phyloP scores from a whole-genome alignment of 1,284 basidiomycete species.

The Calocybe gambosa region DNA sequence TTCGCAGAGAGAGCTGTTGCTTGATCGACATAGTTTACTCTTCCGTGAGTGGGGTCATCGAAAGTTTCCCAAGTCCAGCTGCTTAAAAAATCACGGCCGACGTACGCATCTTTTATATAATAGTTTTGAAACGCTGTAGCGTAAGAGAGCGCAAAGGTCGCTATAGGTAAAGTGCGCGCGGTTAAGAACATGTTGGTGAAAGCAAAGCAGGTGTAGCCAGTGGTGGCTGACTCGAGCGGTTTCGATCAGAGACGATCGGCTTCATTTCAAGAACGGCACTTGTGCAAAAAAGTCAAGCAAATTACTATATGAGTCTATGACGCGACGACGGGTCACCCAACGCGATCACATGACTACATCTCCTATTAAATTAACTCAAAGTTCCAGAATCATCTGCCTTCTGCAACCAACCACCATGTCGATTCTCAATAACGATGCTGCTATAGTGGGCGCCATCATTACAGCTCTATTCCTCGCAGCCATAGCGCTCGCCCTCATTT shows the following conservation, averaged over 20 bases:
- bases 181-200: not conserved
- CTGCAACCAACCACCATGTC: not conserved
- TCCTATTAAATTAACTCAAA: too few species aligned
- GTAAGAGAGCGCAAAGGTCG: slow-evolving; percentile 5
- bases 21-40: slow-evolving; percentile 46
- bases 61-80: slow-evolving; percentile 40
- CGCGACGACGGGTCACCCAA: too few species aligned
- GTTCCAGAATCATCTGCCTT: too few species aligned
- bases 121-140: slow-evolving; percentile 13
- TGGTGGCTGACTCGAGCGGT: slow-evolving; percentile 1
- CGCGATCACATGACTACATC: too few species aligned
- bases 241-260: not conserved
- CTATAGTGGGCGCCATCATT: slow-evolving; percentile 20
- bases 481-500: slow-evolving; percentile 13
- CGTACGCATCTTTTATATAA: slow-evolving; percentile 27
- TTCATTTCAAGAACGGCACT: too few species aligned
- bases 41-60: slow-evolving; percentile 51
- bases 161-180: not conserved
- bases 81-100: slow-evolving; percentile 39
- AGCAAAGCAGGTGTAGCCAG: not conserved
- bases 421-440: slow-evolving; percentile 8
- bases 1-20: slow-evolving; percentile 30
- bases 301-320: too few species aligned
- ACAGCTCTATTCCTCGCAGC: slow-evolving; percentile 18
- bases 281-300: too few species aligned